A percentile compares a stretch with the other conserved stretches of the same genome.
These are phyloP conservation scores for Mimosa bimucronata DNA, from an alignment of 306 rosid genomes.

Conservation along the genomic window DNA sequence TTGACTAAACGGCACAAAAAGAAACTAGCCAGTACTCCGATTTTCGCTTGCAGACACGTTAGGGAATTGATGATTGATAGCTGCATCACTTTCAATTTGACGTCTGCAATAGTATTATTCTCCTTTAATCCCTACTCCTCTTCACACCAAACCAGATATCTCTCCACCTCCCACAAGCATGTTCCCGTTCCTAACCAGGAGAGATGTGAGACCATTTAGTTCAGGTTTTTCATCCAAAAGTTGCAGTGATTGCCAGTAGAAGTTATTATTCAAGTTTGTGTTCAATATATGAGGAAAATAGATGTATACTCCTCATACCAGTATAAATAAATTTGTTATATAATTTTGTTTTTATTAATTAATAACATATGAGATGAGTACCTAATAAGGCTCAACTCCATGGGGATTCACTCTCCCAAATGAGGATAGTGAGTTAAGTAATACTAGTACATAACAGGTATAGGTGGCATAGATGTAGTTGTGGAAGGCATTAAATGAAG, in stretches of 20 bases:
- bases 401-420: no score
- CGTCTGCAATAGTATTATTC: background rate
- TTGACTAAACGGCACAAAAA: constrained; percentile 1
- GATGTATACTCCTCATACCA: no score
- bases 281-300: no score
- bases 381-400: no score
- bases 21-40: background rate
- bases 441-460: background rate
- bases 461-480: no score
- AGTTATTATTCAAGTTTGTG: no score
- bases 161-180: background rate
- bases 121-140: background rate
- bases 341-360: no score
- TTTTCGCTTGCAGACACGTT: background rate
- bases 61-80: background rate
- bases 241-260: no score
- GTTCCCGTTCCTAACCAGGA: background rate
- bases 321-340: no score
- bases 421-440: background rate
- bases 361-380: no score
- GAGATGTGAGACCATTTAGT: background rate
- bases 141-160: background rate
- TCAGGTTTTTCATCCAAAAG: no score
- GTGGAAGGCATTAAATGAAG: background rate
- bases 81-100: background rate